A percentile compares a stretch with the other conserved stretches of the same genome.
phyloP scores from a whole-genome alignment of 768 basidiomycete species.

The Lentinula raphanica region DNA sequence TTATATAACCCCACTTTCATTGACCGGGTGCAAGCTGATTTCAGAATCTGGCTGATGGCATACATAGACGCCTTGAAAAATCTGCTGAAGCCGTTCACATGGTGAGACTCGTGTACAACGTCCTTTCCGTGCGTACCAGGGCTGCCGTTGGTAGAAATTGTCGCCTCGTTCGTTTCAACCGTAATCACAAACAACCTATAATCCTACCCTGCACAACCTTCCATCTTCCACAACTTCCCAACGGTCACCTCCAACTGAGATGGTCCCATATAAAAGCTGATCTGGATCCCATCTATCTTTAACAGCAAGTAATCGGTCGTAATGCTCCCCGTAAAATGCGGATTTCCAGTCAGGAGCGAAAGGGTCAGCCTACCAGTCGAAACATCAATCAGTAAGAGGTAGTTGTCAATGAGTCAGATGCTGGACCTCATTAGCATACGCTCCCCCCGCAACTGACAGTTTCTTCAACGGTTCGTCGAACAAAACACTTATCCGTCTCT shows the following conservation, averaged over 20 bases:
- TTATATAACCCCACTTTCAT: too few relatives aligned
- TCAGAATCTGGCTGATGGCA: too few relatives aligned
- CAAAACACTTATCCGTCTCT: not conserved
- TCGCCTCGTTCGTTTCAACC: too few relatives aligned
- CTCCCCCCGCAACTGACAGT: not conserved
- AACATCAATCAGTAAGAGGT: too few relatives aligned
- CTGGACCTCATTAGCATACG: conserved; percentile 5
- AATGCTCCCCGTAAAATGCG: conserved; percentile 11
- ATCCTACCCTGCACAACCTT: conserved; percentile 2
- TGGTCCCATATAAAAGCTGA: conserved; percentile 9
- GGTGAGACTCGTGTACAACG: too few relatives aligned
- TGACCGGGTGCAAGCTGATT: too few relatives aligned
- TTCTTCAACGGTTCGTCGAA: not conserved
- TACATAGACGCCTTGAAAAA: too few relatives aligned
- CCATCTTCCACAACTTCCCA: conserved; percentile 5
- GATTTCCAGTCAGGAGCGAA: conserved; percentile 12
- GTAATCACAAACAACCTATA: too few relatives aligned
- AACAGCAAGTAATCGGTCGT: conserved; percentile 8
- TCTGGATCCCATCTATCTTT: conserved; percentile 12
- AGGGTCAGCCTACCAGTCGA: not conserved
- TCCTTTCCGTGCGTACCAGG: too few relatives aligned
- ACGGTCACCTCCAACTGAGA: conserved; percentile 8
- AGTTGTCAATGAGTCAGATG: too few relatives aligned
- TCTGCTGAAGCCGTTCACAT: too few relatives aligned
- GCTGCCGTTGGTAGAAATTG: too few relatives aligned